Evolutionary conservation across 2,329 filamentous ascomycete genomes (phyloP).

Genomic region (Fusarium subglutinans): DNA sequence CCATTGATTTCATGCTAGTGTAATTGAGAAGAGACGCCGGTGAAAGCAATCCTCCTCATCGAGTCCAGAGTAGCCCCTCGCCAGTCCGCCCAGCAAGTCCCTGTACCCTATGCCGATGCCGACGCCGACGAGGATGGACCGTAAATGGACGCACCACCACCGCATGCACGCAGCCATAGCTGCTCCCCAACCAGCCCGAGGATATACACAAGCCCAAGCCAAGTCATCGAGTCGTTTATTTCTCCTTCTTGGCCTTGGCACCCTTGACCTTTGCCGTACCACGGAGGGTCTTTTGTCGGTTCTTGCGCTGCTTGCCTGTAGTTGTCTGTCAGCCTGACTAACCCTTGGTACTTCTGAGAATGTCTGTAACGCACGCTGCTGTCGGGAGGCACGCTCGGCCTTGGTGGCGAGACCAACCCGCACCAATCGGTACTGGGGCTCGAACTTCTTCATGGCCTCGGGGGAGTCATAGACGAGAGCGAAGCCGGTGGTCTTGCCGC

Average conservation of each 20-base stretch:
- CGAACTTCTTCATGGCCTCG: conserved; percentile 99
- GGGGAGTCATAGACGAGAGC: conserved; percentile 97
- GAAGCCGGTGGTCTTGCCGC: conserved; percentile 99
- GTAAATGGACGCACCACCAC: conserved; percentile 41
- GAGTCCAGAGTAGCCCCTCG: conserved; percentile 41
- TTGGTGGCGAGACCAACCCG: conserved; percentile 91
- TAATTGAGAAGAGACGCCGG: conserved; percentile 46
- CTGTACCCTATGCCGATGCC: conserved; percentile 40
- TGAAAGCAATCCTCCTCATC: conserved; percentile 44
- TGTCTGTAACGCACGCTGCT: conserved; percentile 85
- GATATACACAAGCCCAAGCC: conserved; percentile 46
- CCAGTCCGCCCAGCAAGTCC: conserved; percentile 41
- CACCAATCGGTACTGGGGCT: conserved; percentile 97
- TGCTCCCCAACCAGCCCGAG: conserved; percentile 43
- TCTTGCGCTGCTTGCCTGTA: conserved; percentile 99
- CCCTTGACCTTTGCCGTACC: conserved; percentile 99
- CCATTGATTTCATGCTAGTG: conserved; percentile 56
- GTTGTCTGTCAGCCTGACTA: conserved; percentile 23
- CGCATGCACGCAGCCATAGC: conserved; percentile 43
- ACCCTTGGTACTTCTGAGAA: not conserved
- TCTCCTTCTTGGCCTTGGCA: conserved; percentile 92
- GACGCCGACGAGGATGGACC: conserved; percentile 35
- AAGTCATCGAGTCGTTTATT: conserved; percentile 66
- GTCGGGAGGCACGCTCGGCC: conserved; percentile 96
- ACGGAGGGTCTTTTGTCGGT: conserved; percentile 98